These are phyloP conservation scores for Lentinula edodes DNA, from an alignment of 768 basidiomycete genomes.

Conservation along the genomic window DNA sequence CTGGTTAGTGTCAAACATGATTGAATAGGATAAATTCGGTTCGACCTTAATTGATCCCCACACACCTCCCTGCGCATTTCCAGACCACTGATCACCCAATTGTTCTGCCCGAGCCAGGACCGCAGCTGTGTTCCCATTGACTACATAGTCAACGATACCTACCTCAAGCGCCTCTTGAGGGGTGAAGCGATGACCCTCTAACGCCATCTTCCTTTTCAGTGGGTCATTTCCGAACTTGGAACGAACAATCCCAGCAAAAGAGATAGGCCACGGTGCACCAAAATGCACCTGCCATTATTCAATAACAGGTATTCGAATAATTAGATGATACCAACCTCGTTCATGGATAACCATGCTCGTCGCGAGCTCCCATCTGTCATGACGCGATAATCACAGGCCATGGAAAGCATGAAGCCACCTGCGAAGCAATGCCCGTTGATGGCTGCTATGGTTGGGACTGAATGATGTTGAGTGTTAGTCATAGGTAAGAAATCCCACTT, in stretches of 20 bases:
- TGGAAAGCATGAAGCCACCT: constrained; percentile 71
- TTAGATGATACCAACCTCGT: constrained; percentile 53
- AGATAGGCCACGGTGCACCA: constrained; percentile 74
- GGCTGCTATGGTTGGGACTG: constrained; percentile 75
- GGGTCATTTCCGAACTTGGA: constrained; percentile 59
- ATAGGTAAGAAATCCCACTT: neutral
- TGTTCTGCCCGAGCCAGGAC: constrained; percentile 62
- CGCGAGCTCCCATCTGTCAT: constrained; percentile 79
- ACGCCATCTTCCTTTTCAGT: constrained; percentile 62
- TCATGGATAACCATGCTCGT: constrained; percentile 89
- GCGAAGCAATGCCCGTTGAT: constrained; percentile 88
- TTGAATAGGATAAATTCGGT: neutral
- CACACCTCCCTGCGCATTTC: constrained; percentile 50
- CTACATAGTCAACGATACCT: constrained; percentile 69
- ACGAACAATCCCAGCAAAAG: constrained; percentile 57
- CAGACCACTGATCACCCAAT: constrained; percentile 48
- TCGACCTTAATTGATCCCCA: constrained; percentile 72
- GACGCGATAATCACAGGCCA: constrained; percentile 84
- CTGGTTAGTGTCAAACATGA: neutral
- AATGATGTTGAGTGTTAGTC: neutral
- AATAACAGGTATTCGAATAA: neutral
- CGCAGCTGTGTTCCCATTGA: constrained; percentile 51
- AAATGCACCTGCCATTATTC: constrained; percentile 56
- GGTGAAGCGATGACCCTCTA: constrained; percentile 79
- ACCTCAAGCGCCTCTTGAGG: constrained; percentile 60